phyloP scores from a whole-genome alignment of 306 rosid genomes.

The Canavalia gladiata region DNA sequence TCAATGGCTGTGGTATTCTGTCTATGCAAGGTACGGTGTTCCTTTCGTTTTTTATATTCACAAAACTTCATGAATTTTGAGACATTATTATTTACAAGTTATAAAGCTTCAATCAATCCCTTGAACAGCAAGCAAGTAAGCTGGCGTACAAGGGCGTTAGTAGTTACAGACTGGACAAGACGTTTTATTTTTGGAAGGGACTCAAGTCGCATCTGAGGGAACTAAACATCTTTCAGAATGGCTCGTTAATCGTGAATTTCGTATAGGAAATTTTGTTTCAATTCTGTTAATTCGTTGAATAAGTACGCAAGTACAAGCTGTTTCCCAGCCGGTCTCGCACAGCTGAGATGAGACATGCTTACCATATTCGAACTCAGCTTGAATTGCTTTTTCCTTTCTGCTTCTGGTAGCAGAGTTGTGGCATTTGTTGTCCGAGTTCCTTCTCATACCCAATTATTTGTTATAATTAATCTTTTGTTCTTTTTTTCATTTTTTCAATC shows the following conservation, averaged over 20 bases:
- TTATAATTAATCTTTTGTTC: constrained; percentile 12
- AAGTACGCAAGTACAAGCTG: constrained; percentile 8
- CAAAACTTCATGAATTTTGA: constrained; percentile 6
- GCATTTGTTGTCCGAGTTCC: constrained; percentile 7
- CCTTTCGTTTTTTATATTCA: background rate
- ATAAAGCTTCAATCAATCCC: constrained; percentile 2
- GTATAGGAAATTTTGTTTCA: constrained; percentile 24
- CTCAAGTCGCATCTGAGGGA: constrained; percentile 72
- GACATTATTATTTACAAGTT: constrained; percentile 37
- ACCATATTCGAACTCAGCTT: background rate
- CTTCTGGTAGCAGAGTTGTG: background rate
- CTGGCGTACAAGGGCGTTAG: constrained; percentile 94
- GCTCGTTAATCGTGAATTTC: constrained; percentile 1
- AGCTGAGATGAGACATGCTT: background rate
- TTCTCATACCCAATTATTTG: background rate
- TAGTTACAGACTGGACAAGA: constrained; percentile 84
- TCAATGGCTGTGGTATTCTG: constrained; percentile 99
- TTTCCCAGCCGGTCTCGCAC: background rate
- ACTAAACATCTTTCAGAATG: background rate
- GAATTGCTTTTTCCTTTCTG: background rate
- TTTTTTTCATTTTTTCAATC: constrained; percentile 1
- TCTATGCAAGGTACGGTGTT: constrained; percentile 79
- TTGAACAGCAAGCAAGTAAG: constrained; percentile 96
- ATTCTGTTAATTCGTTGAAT: constrained; percentile 38
- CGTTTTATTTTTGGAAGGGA: constrained; percentile 90